Base-by-base conservation (phyloP, 345 rosid genomes). In the Sonneratia caseolaris region DNA sequence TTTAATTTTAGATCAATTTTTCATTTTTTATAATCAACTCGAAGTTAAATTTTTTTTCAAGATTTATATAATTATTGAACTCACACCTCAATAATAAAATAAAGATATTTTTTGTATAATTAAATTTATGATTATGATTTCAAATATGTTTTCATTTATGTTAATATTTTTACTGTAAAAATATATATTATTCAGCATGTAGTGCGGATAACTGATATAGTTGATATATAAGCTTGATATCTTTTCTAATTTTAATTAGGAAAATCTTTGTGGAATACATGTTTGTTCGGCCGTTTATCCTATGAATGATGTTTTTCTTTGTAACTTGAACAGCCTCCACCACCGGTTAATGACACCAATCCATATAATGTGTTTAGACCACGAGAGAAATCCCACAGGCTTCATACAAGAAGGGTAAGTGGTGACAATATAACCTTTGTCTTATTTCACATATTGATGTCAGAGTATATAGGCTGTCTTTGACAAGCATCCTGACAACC, bases 281-380 rank as follows among this genome's bases (percentile, higher is more conserved):
- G 7, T 24, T 42, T 55, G 57, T 18, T 59, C 15, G 14, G 68
- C 27, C 38, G 22, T 59, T 18, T 59, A 59, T 59, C 66, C 16
- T 62, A 66, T 35, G 42, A 69, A 55, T 70, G 16, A 53, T 16
- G 11, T 51, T 65, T 22, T 32, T n/a, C 8, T 14, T 71, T 65
- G 36, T 70, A 12, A 56, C 45, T 57, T 81, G 66, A 72, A 74
- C 84, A 95, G 99, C 99, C 97, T 48, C 99, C 99, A 68, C 97
- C 99, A 12, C 97, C 99, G 12, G 93, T 90, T 53, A 95, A 89
- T 79, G 99, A 95, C 77, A 90, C 96, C 81, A 95, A 92, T 71
- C 97, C 97, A 3, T 95, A 90, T 79, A 95, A 95, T 82, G 99
- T 95, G 77, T 95, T 95, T 81, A 84, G 99, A 79, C 97, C 97